These are phyloP conservation scores for Aquilaria agallochum DNA, from an alignment of 441 rosid genomes.

Conservation along the genomic window DNA sequence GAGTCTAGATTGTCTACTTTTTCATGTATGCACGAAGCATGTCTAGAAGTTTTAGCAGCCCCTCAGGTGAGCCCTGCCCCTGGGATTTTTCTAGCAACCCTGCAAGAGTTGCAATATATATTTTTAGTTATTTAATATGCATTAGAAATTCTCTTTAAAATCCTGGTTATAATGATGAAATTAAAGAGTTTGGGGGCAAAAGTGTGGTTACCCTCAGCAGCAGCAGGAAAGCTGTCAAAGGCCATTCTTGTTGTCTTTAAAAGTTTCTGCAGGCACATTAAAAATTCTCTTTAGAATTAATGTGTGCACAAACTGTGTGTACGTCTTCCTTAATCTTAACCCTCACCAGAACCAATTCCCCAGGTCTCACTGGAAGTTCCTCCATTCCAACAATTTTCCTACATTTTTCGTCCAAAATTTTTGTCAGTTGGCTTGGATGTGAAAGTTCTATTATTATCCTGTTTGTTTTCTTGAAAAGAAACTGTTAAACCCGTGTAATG, in stretches of 20 bases:
- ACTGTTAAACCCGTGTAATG: not conserved
- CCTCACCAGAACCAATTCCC: constrained; percentile 13
- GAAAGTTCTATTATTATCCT: too few species aligned
- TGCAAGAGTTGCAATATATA: not conserved
- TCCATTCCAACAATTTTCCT: constrained; percentile 17
- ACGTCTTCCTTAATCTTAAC: not conserved
- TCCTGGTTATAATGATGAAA: not conserved
- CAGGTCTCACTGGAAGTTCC: constrained; percentile 16
- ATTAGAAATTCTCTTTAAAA: not conserved
- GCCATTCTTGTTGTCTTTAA: constrained; percentile 6
- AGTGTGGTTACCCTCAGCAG: constrained; percentile 10
- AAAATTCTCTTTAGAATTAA: too few species aligned
- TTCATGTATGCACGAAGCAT: constrained; percentile 3
- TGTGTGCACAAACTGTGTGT: too few species aligned
- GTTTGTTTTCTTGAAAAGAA: not conserved
- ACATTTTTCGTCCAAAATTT: not conserved
- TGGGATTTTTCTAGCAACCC: constrained; percentile 4
- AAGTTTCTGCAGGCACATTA: constrained; percentile 8
- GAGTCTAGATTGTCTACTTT: not conserved
- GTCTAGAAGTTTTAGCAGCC: constrained; percentile 7
- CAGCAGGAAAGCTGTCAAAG: constrained; percentile 14
- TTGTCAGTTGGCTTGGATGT: not conserved
- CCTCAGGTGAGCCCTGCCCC: constrained; percentile 1
- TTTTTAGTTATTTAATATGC: not conserved
- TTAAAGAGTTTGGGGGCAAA: not conserved